Evolutionary conservation across 2,329 filamentous ascomycete genomes (phyloP), one percentile per base, ranked within the genome.

Genomic region (Xylaria sp.): DNA sequence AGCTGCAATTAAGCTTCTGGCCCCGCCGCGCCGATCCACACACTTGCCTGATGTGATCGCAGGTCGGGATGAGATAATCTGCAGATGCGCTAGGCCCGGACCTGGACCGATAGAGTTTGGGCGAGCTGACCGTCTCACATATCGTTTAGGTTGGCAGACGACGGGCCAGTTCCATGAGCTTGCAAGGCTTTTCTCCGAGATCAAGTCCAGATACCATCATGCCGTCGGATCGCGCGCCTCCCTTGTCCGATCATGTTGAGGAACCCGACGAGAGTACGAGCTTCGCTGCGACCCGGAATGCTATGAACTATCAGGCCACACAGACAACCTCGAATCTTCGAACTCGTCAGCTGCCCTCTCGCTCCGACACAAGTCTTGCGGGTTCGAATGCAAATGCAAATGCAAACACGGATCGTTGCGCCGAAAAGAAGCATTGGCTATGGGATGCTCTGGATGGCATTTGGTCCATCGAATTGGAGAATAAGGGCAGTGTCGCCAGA

Each of bases 401-500:
- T 51, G 68, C 61, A 43, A 69, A 62, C 41, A 69, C 70, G 25
- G 67, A 74, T 15, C 63, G 58, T 25, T 33, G 64, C 23, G 49
- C 23, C 56, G 71, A 79, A 67, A 78, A 79, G 66, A 78, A 43
- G 70, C 72, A 79, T 51, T 89, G 90, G 86, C 89, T 86, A 85
- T 82, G 82, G 74, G 77, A 77, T 39, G 78, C 88, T 48, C 73
- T 84, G 28, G 80, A 78, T 8, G 80, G 83, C 66, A 85, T 90
- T 62, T 84, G 83, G 75, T 88, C 87, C 5, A 86, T 96, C 61
- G 92, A 95, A 82, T 81, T 96, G 69, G 93, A 96, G 80, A 96
- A 96, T 77, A 95, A 94, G 80, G 93, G 93, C 48, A 93, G 91
- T 77, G 92, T 95, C 48, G 93, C 93, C 12, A 85, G 93, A 75